Evolutionary conservation across 2,329 filamentous ascomycete genomes (phyloP), one percentile per base, ranked within the genome.

Genomic region (Ceratocystis harringtonii): DNA sequence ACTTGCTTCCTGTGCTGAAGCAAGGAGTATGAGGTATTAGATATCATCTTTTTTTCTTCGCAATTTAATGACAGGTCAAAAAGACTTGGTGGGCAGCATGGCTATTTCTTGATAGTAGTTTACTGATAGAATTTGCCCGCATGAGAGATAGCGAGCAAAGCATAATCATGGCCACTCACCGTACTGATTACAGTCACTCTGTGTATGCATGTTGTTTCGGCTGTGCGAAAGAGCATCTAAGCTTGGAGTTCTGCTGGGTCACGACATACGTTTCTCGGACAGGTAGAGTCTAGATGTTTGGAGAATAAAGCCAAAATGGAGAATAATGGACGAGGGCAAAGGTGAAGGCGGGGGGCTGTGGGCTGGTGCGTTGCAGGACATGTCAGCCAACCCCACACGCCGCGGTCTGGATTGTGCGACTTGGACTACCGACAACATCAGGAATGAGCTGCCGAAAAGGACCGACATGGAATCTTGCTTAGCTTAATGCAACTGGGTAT

Each of bases 381-480:
- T 58, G 55, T 19, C 55, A 58, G 55, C 55, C 55, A 58, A 19
- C 55, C 25, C 55, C 25, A 58, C 55, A 58, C 30, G 55, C 28
- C 55, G 55, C 55, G 32, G 17, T 58, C 55, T 58, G 55, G 55
- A 36, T 36, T 36, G 55, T 58, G 55, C 55, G 28, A 58, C 55
- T 58, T 58, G 55, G 55, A n/a, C 55, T 58, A 58, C 36, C 28
- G 32, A 32, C 12, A 36, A 36, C 28, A 25, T 36, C 55, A 58
- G 55, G 55, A 30, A 58, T 58, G 28, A 12, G 28, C 55, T 36
- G 55, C 55, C 55, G 55, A 58, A 58, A 58, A 32, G 55, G 55
- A 58, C 55, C 55, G 55, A 58, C 55, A 58, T 58, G 12, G 55
- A 28, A 19, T 36, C 32, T 58, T 17, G 15, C n/a, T 58, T 41